Evolutionary conservation across 306 rosid species (phyloP), one percentile per base, ranked within the genome.

Genomic region (Lathyrus oleraceus): DNA sequence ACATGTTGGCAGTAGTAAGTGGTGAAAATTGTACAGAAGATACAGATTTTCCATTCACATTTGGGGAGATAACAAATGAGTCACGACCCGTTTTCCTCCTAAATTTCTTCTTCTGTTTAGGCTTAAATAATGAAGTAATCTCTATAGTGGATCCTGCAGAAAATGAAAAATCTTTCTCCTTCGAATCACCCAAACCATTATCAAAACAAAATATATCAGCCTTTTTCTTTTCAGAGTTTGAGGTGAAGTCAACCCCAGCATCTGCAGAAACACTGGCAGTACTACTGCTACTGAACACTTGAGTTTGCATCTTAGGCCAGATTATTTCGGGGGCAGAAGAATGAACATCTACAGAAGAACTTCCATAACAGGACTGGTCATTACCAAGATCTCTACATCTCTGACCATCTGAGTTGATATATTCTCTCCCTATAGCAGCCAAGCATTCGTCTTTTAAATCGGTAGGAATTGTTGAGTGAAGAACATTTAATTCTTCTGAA

Each of bases 131-230:
- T 25, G 77, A 27, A 65, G 77, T 28, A 74, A 67, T 74, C 71
- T 79, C 82, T 6, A 63, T 75, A 69, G 78, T 19, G 60, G 95
- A 73, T 49, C 84, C 57, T 14, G 91, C 85, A 15, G 88, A 81
- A 87, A 93, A 93, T 45, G 78, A 66, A 84, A 88, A 90, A 67
- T 40, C n/a, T 38, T 68, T 80, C 63, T 70, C 82, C 53, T 71
- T 77, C 25, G 69, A 39, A 64, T 81, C 78, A 74, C 73, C 83
- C 25, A 65, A 57, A 75, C 84, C 83, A 16, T 71, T 47, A 77
- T 58, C 78, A 83, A 69, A 76, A 39, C 40, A 28, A 51, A 69
- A 67, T 35, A 28, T 73, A 53, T 47, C 70, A 47, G 75, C 63
- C 65, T 82, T 86, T 81, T 78, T 71, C 54, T 61, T 63, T 40